A percentile compares a stretch with the other conserved stretches of the same genome.
Conservation (phyloP, 1,139 yeast species). For the Blastobotrys apis region DNA sequence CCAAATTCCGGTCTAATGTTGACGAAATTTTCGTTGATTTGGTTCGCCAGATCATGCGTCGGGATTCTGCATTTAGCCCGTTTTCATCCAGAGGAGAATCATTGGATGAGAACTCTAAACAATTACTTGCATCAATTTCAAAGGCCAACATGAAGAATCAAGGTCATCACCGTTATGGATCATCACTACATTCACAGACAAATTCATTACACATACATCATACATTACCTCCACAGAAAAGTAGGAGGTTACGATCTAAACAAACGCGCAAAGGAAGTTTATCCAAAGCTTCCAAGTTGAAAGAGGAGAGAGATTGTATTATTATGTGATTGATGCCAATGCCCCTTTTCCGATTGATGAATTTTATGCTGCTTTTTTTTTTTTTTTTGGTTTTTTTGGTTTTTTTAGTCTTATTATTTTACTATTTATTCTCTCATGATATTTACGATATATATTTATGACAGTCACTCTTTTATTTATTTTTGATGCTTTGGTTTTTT, state of each 20-base stretch:
- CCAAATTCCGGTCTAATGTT: slow-evolving; percentile 79
- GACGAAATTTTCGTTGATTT: slow-evolving; percentile 85
- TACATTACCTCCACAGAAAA: slow-evolving; percentile 12
- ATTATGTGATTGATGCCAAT: slow-evolving; percentile 19
- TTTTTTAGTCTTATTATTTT: slow-evolving; percentile 2
- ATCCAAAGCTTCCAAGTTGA: not conserved
- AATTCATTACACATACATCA: slow-evolving; percentile 9
- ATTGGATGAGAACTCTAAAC: slow-evolving; percentile 5
- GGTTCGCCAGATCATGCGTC: slow-evolving; percentile 59
- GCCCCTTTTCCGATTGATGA: not conserved
- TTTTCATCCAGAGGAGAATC: slow-evolving; percentile 12
- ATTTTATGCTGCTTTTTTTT: not conserved
- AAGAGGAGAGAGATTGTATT: slow-evolving; percentile 21
- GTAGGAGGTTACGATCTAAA: slow-evolving; percentile 10
- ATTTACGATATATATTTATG: too few species aligned
- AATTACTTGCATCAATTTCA: not conserved
- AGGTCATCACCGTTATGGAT: not conserved
- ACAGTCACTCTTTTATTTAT: not conserved
- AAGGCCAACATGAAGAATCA: not conserved
- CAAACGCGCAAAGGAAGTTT: slow-evolving; percentile 12
- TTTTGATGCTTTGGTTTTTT: too few species aligned
- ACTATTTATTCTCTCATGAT: not conserved
- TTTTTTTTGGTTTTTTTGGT: too few species aligned
- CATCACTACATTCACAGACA: not conserved
- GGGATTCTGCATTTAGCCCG: slow-evolving; percentile 31